These are phyloP conservation scores for Allomyces arbusculus DNA, from an alignment of 192 early-diverging fungal genomes.

Conservation along the genomic window DNA sequence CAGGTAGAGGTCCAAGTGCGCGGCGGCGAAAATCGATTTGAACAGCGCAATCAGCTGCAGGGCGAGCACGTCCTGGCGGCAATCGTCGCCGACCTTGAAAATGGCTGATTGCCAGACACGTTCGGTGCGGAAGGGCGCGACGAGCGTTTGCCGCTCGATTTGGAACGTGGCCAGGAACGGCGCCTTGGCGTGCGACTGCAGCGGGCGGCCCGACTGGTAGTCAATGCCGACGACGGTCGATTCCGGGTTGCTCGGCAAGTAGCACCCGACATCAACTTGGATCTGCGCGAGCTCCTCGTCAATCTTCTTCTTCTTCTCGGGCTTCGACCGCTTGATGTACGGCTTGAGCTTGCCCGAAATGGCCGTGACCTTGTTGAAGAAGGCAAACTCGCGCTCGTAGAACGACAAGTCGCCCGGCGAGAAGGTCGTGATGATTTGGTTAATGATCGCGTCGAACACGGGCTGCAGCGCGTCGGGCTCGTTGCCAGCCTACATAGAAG, in stretches of 20 bases:
- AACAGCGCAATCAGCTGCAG: slow-evolving; percentile 94
- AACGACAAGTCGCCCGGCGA: slow-evolving; percentile 73
- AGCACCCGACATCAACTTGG: slow-evolving; percentile 85
- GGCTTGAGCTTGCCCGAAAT: slow-evolving; percentile 97
- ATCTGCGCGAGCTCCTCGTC: slow-evolving; percentile 95
- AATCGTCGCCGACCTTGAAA: slow-evolving; percentile 99
- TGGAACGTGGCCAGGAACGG: slow-evolving; percentile 98
- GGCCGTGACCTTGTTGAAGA: slow-evolving; percentile 86
- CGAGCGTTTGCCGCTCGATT: slow-evolving; percentile 82
- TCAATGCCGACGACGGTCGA: slow-evolving; percentile 87
- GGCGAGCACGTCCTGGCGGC: slow-evolving; percentile 94
- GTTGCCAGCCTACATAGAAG: slow-evolving; percentile 9
- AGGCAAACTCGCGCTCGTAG: slow-evolving; percentile 89
- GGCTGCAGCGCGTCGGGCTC: slow-evolving; percentile 75
- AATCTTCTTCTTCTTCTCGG: slow-evolving; percentile 96
- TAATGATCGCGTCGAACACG: slow-evolving; percentile 66
- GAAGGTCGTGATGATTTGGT: slow-evolving; percentile 53
- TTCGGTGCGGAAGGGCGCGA: slow-evolving; percentile 96
- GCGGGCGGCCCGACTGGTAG: slow-evolving; percentile 72
- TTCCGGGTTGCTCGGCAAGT: slow-evolving; percentile 93
- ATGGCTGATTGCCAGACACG: slow-evolving; percentile 70
- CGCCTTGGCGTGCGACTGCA: slow-evolving; percentile 96
- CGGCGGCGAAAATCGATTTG: slow-evolving; percentile 80
- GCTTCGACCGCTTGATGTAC: slow-evolving; percentile 67
- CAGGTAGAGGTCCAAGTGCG: slow-evolving; percentile 84